Conservation (phyloP, 2,329 filamentous ascomycete genomes). For the Immersiporthe knoxdaviesiana region DNA sequence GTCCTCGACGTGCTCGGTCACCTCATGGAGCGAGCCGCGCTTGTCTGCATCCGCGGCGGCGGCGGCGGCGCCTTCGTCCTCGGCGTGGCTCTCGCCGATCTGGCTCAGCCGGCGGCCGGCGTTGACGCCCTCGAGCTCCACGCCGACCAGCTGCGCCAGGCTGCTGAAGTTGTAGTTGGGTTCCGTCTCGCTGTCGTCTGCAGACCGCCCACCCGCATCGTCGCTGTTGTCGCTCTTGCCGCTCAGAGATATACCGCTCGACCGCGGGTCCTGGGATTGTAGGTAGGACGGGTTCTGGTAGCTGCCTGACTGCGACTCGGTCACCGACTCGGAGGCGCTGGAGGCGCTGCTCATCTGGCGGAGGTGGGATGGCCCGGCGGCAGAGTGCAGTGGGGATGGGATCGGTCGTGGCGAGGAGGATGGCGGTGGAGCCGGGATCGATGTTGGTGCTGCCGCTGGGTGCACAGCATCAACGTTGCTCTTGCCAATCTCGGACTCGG, state of each 20-base stretch:
- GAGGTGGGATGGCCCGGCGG: constrained; percentile 70
- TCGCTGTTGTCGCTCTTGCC: constrained; percentile 47
- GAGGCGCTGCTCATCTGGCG: constrained; percentile 87
- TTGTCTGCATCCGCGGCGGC: constrained; percentile 28
- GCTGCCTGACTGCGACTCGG: constrained; percentile 66
- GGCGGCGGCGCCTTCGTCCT: constrained; percentile 20
- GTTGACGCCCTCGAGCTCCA: constrained; percentile 56
- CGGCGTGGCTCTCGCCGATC: constrained; percentile 32
- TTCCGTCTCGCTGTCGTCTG: constrained; percentile 59
- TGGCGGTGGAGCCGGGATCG: constrained; percentile 33
- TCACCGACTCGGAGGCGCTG: constrained; percentile 76
- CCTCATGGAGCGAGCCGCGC: constrained; percentile 33
- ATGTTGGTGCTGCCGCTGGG: constrained; percentile 28
- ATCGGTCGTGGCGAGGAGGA: constrained; percentile 49
- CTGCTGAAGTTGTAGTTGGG: constrained; percentile 92
- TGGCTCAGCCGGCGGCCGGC: constrained; percentile 41
- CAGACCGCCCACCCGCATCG: constrained; percentile 36
- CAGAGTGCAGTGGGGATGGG: constrained; percentile 53
- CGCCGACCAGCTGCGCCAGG: constrained; percentile 80
- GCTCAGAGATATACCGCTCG: constrained; percentile 57
- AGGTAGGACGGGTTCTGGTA: constrained; percentile 45
- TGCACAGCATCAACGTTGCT: constrained; percentile 33
- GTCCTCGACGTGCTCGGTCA: constrained; percentile 44
- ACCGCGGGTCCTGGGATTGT: constrained; percentile 49
- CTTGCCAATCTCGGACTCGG: constrained; percentile 32